Conservation (phyloP, 139 green algal genomes). For the Coelastrella sp. region DNA sequence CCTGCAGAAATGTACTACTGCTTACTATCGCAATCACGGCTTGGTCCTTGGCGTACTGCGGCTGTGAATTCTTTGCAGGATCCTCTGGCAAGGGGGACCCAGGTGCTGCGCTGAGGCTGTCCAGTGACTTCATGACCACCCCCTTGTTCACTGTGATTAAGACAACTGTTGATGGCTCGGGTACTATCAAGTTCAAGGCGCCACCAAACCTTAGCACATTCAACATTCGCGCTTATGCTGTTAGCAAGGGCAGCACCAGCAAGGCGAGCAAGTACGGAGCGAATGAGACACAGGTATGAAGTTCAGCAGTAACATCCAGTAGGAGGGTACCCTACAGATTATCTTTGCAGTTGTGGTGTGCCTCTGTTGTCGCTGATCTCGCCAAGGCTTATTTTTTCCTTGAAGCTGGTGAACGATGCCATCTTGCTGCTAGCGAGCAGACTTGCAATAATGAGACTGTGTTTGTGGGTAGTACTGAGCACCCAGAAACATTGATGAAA, state of each 20-base stretch:
- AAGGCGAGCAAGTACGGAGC: constrained; percentile 55
- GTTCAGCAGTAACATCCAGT: too few species aligned
- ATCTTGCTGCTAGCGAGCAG: too few species aligned
- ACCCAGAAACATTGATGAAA: too few species aligned
- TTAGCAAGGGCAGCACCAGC: background rate
- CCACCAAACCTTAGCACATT: constrained; percentile 68
- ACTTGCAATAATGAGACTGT: background rate
- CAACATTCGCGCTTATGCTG: constrained; percentile 47
- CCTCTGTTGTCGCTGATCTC: too few species aligned
- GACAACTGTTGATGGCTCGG: constrained; percentile 41
- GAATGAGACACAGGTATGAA: constrained; percentile 45
- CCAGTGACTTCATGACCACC: constrained; percentile 46
- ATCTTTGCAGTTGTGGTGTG: too few species aligned
- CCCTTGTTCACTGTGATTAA: constrained; percentile 45
- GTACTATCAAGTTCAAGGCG: constrained; percentile 45
- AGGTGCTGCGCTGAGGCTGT: constrained; percentile 25
- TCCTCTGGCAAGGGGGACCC: background rate
- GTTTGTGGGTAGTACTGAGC: too few species aligned
- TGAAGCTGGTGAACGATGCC: too few species aligned
- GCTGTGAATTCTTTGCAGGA: background rate
- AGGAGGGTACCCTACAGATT: too few species aligned
- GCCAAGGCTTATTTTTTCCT: too few species aligned
- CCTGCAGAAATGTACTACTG: too few species aligned
- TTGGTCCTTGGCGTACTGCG: background rate
- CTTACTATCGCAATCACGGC: too few species aligned